These are phyloP conservation scores for Pisolithus thermaeus DNA, from an alignment of 1,284 basidiomycete genomes.

Conservation along the genomic window DNA sequence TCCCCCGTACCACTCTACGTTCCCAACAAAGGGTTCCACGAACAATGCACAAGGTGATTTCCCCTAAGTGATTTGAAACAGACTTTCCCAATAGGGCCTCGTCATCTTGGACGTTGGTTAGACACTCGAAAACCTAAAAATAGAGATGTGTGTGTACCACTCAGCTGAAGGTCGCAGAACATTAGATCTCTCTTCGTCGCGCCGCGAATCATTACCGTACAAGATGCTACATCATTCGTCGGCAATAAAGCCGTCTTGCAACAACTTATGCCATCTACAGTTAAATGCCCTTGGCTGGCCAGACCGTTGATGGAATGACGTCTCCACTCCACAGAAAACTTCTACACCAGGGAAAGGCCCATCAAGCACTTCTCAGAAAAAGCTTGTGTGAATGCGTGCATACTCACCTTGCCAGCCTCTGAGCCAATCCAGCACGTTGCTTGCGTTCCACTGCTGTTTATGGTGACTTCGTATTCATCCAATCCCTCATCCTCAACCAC, in stretches of 20 bases:
- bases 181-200: conserved; percentile 3
- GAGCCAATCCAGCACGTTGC: conserved; percentile 18
- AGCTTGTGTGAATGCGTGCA: not conserved
- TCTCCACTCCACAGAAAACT: conserved; percentile 11
- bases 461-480: conserved; percentile 36
- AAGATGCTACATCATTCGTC: not conserved
- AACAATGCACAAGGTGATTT: conserved; percentile 5
- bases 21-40: not conserved
- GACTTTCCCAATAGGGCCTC: conserved; percentile 13
- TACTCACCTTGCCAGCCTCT: conserved; percentile 13
- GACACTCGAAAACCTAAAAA: not conserved
- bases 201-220: not conserved
- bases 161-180: conserved; percentile 14
- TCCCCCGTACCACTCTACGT: not conserved
- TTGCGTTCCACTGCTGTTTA: not conserved
- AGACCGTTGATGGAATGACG: conserved; percentile 2
- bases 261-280: conserved; percentile 5
- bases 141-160: conserved; percentile 3
- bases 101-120: conserved; percentile 11
- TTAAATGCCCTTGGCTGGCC: not conserved
- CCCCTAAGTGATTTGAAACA: conserved; percentile 7
- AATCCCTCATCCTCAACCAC: conserved; percentile 10
- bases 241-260: rapidly evolving
- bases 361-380: not conserved
- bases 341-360: not conserved